phyloP scores from a whole-genome alignment of 148 eudicot genomes.

The Pharnaceum exiguum region DNA sequence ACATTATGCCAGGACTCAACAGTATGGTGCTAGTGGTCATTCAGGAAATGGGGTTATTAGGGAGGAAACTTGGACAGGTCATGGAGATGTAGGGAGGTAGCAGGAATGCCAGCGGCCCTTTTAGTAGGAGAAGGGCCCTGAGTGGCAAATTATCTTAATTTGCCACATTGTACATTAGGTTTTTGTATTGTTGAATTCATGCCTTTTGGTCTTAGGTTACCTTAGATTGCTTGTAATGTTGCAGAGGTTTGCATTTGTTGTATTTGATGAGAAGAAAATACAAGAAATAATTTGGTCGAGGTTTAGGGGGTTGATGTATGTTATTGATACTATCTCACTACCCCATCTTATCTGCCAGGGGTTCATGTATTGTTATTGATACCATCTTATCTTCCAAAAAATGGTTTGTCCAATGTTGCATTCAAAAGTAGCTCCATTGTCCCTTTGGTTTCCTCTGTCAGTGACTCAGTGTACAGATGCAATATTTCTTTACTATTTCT shows the following conservation, averaged over 20 bases:
- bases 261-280: constrained; percentile 54
- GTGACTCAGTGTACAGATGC: too few species aligned
- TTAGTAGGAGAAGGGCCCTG: constrained; percentile 4
- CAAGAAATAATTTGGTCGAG: constrained; percentile 37
- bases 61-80: constrained; percentile 40
- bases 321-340: too few species aligned
- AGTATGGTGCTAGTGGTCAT: constrained; percentile 26
- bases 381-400: constrained; percentile 10
- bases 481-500: too few species aligned
- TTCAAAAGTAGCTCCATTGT: not conserved
- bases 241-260: constrained; percentile 69
- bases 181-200: constrained; percentile 37
- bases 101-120: constrained; percentile 23
- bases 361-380: too few species aligned
- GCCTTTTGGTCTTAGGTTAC: constrained; percentile 24
- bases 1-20: constrained; percentile 59
- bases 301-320: constrained; percentile 24
- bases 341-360: not conserved
- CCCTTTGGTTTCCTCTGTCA: too few species aligned
- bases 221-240: constrained; percentile 37
- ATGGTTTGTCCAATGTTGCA: not conserved
- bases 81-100: constrained; percentile 69
- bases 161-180: constrained; percentile 57
- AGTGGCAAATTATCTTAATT: constrained; percentile 24
- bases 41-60: constrained; percentile 28